Evolutionary conservation across 2,329 filamentous ascomycete genomes (phyloP), one percentile per base, ranked within the genome.

Genomic region (Rugonectria rugulosa): DNA sequence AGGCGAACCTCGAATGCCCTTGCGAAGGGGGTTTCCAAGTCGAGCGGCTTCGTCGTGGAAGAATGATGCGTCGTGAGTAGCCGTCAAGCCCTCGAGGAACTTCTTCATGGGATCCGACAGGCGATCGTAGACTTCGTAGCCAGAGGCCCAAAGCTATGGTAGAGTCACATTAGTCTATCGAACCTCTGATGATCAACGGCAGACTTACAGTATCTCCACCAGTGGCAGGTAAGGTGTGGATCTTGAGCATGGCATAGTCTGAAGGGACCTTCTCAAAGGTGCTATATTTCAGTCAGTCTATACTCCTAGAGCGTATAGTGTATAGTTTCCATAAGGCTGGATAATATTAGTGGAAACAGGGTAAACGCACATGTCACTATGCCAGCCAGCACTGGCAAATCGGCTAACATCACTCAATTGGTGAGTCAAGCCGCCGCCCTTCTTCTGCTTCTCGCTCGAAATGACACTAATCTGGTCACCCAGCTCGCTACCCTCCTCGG

Each of bases 241-340:
- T 72, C 24, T 84, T 79, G n/a, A 89, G 74, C 21, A 80, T 81
- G 0, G 85, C 81, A 66, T 87, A 88, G 64, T 88, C 85, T 2
- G 80, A 79, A 0, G 86, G 84, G 0, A 81, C 75, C 1, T 78
- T 78, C 66, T 88, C 85, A 63, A 87, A 88, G 19, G 80, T 78
- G 58, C 68, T 70, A 26, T n/a, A 1, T 11, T 2, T 26, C 3
- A 17, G 41, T 64, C n/a, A 63, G 57, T 34, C 23, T 14, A 14
- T 37, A 21, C 31, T n/a, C n/a, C n/a, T n/a, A n/a, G n/a, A n/a
- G n/a, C n/a, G n/a, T n/a, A n/a, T n/a, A n/a, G n/a, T n/a, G n/a
- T n/a, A n/a, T n/a, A n/a, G n/a, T n/a, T n/a, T n/a, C n/a, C n/a
- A n/a, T n/a, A n/a, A n/a, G n/a, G n/a, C n/a, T n/a, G n/a, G n/a